A percentile compares a stretch with the other conserved stretches of the same genome.
These are phyloP conservation scores for Neurospora hispaniola DNA, from an alignment of 495 filamentous ascomycete species.

Conservation along the genomic window DNA sequence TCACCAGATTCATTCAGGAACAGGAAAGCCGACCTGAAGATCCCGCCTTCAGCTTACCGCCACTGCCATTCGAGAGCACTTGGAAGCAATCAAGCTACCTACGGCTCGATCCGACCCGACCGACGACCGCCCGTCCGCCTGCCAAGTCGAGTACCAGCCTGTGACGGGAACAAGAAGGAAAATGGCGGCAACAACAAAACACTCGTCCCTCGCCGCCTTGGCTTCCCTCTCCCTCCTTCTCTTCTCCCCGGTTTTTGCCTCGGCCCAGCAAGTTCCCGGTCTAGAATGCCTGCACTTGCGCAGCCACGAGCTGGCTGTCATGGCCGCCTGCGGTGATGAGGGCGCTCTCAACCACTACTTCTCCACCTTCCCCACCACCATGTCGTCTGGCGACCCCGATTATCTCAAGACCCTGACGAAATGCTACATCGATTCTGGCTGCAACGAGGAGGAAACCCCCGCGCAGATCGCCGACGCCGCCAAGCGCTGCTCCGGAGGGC, in stretches of 20 bases:
- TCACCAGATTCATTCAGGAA: neutral
- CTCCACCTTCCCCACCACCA: conserved; percentile 11
- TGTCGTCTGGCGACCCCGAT: conserved; percentile 8
- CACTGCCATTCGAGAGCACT: neutral
- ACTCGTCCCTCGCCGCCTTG: conserved; percentile 6
- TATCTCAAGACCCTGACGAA: conserved; percentile 18
- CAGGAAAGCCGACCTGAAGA: neutral
- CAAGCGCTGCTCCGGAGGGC: conserved; percentile 8
- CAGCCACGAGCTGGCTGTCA: conserved; percentile 19
- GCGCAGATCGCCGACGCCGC: conserved; percentile 23
- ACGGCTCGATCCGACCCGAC: neutral
- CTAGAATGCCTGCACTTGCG: conserved; percentile 22
- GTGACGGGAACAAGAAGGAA: neutral
- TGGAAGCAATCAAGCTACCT: neutral
- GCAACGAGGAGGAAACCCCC: conserved; percentile 23
- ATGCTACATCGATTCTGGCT: conserved; percentile 31
- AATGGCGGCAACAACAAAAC: neutral
- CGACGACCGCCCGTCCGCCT: neutral
- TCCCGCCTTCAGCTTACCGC: neutral
- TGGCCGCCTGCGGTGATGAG: conserved; percentile 28
- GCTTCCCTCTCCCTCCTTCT: conserved; percentile 7
- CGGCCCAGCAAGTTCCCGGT: conserved; percentile 4
- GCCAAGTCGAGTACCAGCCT: neutral
- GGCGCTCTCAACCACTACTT: conserved; percentile 28
- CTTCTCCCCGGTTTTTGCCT: conserved; percentile 1